Conservation (phyloP, 805 yeast genomes). For the Sugiyamaella americana region DNA sequence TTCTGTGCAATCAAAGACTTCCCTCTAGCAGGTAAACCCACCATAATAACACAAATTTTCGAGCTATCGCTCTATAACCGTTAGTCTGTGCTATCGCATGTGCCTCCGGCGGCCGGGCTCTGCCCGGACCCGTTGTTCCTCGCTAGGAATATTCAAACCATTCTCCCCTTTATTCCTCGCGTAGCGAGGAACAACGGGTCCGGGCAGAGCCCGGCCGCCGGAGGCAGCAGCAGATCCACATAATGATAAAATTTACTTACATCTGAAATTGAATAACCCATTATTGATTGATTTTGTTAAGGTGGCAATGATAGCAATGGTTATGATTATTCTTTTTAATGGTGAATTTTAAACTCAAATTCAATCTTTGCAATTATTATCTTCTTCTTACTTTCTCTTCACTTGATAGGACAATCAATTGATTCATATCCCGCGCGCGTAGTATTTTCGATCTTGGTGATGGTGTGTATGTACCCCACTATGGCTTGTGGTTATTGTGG, state of each 20-base stretch:
- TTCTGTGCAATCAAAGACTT: slow-evolving; percentile 92
- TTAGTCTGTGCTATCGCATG: background rate
- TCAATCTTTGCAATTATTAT: background rate
- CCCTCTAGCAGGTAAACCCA: slow-evolving; percentile 58
- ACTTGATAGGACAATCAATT: background rate
- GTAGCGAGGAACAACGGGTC: too few relatives aligned
- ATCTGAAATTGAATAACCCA: slow-evolving; percentile 5
- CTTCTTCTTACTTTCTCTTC: background rate
- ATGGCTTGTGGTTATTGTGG: too few relatives aligned
- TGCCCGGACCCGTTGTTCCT: background rate
- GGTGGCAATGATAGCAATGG: background rate
- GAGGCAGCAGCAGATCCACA: background rate
- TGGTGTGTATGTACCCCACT: too few relatives aligned
- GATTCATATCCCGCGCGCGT: background rate
- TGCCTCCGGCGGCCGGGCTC: slow-evolving; percentile 1
- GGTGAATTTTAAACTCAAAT: background rate
- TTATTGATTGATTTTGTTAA: background rate
- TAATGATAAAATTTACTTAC: background rate
- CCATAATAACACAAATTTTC: slow-evolving; percentile 24
- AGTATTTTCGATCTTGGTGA: too few relatives aligned
- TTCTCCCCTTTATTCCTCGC: too few relatives aligned
- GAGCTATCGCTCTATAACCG: slow-evolving; percentile 7
- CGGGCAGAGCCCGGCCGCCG: too few relatives aligned
- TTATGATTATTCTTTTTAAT: background rate
- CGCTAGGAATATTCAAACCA: background rate